Evolutionary conservation across 257 asterid species (phyloP), one percentile per base, ranked within the genome.

Genomic region (Fraxinus quadrangulata): DNA sequence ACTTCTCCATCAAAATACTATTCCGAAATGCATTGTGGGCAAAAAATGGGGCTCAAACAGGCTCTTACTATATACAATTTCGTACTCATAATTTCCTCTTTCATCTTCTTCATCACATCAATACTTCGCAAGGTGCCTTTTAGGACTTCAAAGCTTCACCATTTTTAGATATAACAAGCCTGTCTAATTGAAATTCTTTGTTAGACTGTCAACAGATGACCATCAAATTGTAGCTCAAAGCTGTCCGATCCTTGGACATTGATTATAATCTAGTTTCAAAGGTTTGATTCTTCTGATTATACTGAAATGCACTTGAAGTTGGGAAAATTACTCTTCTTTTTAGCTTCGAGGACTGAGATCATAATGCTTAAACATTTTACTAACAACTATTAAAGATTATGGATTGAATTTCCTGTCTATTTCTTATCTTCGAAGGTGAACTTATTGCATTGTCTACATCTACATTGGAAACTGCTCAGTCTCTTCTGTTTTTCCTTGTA

Each of bases 221-320:
- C 40, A 59, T 37, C 21, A 26, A 28, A 24, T 56, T 5, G 42
- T 77, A 24, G 71, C 31, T 72, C 34, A 40, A n/a, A 71, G 81
- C 47, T 54, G 51, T 66, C 31, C 7, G 12, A 47, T 47, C 59
- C 59, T 14, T 47, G 59, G 59, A 4, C 49, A 3, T 24, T 8
- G 24, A 67, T 28, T 4, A 56, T 67, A 66, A 76, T 76, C 12
- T 30, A 28, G 74, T 40, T 28, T 13, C 9, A 76, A 28, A 72
- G 67, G 31, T 67, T 45, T 67, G 36, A 47, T 47, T 47, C 19
- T 56, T 26, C 21, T 75, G 28, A 36, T 63, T 75, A 63, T 13
- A 39, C 59, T 47, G 6, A 47, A 47, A 47, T 16, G 6, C 17
- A 6, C 51, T 47, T 54, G 65, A 54, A 54, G 26, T 54, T 54